Conservation (phyloP, 129 eudicot species). For the Calendula officinalis region DNA sequence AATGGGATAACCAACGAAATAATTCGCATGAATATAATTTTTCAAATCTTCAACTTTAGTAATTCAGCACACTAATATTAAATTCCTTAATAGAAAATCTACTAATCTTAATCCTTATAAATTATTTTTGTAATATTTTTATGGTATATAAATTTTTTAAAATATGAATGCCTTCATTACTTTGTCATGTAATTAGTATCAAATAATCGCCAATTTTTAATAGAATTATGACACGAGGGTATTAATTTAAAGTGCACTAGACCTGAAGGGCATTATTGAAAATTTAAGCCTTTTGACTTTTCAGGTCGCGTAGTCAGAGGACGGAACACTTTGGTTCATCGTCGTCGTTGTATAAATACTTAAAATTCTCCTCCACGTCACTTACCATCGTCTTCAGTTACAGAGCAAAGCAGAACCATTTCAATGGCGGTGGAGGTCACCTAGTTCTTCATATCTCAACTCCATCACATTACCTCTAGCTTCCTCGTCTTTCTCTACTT, state of each 20-base stretch:
- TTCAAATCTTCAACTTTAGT: no score
- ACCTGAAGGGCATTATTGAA: conserved; percentile 7
- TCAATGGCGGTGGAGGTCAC: conserved; percentile 34
- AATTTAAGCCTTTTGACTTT: conserved; percentile 7
- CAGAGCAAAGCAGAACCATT: conserved; percentile 19
- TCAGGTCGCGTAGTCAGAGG: conserved; percentile 11
- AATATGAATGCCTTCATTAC: no score
- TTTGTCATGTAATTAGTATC: no score
- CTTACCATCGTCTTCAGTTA: conserved; percentile 29
- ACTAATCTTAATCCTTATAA: no score
- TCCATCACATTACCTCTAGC: conserved; percentile 5
- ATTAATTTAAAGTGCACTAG: background rate
- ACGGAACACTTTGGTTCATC: background rate
- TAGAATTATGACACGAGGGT: background rate
- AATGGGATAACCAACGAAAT: no score
- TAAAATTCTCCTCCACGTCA: conserved; percentile 20
- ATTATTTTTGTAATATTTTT: no score
- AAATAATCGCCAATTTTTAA: no score
- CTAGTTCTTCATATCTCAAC: conserved; percentile 6
- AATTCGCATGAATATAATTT: no score
- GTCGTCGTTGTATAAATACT: background rate
- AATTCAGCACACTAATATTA: no score
- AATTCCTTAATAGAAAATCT: no score
- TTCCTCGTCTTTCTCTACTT: conserved; percentile 20
- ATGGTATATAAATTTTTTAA: no score